phyloP scores from a whole-genome alignment of 73 alveolate species.

The Strombidium stylifer region DNA sequence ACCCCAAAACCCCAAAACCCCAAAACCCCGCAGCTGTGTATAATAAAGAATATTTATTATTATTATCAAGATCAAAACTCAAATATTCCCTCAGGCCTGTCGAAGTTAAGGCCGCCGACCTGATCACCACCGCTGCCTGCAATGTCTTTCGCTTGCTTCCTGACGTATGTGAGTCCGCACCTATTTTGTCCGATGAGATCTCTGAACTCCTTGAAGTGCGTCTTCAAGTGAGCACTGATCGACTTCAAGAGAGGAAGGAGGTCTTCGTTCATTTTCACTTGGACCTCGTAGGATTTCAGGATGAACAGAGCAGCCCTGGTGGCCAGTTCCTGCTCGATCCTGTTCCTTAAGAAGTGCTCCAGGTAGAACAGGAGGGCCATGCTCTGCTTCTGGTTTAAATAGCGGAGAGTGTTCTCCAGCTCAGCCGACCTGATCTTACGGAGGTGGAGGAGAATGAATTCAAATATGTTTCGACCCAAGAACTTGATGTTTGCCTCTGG shows the following conservation, averaged over 20 bases:
- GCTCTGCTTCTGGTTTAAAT: slow-evolving; percentile 68
- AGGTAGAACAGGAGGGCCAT: slow-evolving; percentile 65
- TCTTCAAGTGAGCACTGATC: slow-evolving; percentile 4
- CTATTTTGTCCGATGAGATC: slow-evolving; percentile 50
- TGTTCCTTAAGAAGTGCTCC: slow-evolving; percentile 76
- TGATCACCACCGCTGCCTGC: too few species aligned
- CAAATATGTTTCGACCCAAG: slow-evolving; percentile 66
- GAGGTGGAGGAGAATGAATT: slow-evolving; percentile 60
- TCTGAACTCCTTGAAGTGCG: slow-evolving; percentile 6
- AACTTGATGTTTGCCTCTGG: slow-evolving; percentile 66
- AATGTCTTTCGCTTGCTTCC: slow-evolving; percentile 15
- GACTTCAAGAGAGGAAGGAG: slow-evolving; percentile 21
- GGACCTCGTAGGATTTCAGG: slow-evolving; percentile 9
- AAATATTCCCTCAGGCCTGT: too few species aligned
- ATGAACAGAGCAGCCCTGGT: slow-evolving; percentile 26
- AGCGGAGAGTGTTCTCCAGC: slow-evolving; percentile 70
- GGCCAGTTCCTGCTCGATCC: slow-evolving; percentile 39
- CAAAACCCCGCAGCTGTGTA: too few species aligned
- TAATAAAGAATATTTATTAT: too few species aligned
- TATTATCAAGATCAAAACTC: too few species aligned
- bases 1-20: too few species aligned
- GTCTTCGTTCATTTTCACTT: slow-evolving; percentile 27
- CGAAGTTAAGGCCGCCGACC: too few species aligned
- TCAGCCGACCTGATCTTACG: slow-evolving; percentile 64
- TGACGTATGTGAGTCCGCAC: slow-evolving; percentile 26